Percentiles rank a stretch among this genome's conserved stretches.
These are phyloP conservation scores for Taiozyma sp. DNA, from an alignment of 1,139 yeast genomes.

Conservation along the genomic window DNA sequence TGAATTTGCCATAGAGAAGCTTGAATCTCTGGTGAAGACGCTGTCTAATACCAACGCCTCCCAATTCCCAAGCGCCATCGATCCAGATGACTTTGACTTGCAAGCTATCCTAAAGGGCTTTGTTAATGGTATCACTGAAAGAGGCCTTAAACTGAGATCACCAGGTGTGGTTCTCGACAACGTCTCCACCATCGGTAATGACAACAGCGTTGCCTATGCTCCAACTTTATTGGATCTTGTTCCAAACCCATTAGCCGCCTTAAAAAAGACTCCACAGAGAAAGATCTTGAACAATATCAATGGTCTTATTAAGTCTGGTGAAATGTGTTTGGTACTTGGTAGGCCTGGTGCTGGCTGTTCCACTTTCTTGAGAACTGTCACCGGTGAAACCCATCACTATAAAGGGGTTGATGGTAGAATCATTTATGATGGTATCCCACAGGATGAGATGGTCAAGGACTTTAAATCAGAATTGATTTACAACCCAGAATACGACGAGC, in stretches of 20 bases:
- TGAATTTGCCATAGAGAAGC: neutral
- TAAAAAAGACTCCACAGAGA: slow-evolving; percentile 6
- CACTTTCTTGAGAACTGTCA: slow-evolving; percentile 46
- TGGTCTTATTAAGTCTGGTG: slow-evolving; percentile 43
- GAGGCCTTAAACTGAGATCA: slow-evolving; percentile 33
- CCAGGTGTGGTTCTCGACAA: slow-evolving; percentile 26
- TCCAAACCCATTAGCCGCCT: slow-evolving; percentile 23
- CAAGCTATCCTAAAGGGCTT: slow-evolving; percentile 26
- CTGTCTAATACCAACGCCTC: slow-evolving; percentile 2
- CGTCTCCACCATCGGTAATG: slow-evolving; percentile 30
- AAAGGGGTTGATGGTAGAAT: slow-evolving; percentile 38
- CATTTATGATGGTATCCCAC: slow-evolving; percentile 44
- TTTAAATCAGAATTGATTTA: slow-evolving; percentile 46
- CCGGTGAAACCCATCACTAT: slow-evolving; percentile 58
- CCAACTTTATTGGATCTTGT: slow-evolving; percentile 29
- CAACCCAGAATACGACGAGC: slow-evolving; percentile 46
- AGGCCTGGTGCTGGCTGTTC: slow-evolving; percentile 54
- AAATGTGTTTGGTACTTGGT: slow-evolving; percentile 45
- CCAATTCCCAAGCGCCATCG: slow-evolving; percentile 12
- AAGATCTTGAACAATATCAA: slow-evolving; percentile 29
- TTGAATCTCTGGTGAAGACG: slow-evolving; percentile 1
- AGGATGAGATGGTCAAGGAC: slow-evolving; percentile 38
- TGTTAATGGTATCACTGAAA: slow-evolving; percentile 23
- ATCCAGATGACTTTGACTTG: slow-evolving; percentile 27
- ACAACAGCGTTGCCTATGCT: slow-evolving; percentile 29